A percentile compares a stretch with the other conserved stretches of the same genome.
phyloP scores from a whole-genome alignment of 371 early-diverging fungal genomes.

The Nematocida sp. region DNA sequence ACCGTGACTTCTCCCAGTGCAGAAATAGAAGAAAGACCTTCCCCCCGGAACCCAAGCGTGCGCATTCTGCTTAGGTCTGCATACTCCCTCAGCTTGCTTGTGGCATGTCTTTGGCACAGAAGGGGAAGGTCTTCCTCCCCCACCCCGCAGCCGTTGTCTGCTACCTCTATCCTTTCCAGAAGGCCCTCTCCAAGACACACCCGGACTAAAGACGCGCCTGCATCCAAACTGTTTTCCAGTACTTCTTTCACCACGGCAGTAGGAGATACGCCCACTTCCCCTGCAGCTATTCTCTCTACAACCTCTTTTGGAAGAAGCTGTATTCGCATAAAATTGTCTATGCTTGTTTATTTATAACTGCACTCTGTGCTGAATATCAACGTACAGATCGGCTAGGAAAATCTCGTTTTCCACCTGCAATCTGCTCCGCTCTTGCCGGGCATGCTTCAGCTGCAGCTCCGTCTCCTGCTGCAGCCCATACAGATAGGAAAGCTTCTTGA shows the following conservation, averaged over 20 bases:
- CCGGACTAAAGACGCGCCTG: constrained; percentile 74
- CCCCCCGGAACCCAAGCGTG: constrained; percentile 96
- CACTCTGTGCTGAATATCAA: neutral
- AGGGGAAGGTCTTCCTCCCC: constrained; percentile 69
- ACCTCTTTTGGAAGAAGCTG: constrained; percentile 56
- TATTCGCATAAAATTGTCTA: constrained; percentile 46
- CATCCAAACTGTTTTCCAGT: constrained; percentile 90
- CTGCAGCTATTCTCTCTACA: constrained; percentile 63
- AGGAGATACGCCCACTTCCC: constrained; percentile 66
- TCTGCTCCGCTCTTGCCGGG: constrained; percentile 31
- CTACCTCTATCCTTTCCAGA: constrained; percentile 77
- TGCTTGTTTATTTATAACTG: neutral
- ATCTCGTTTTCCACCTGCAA: constrained; percentile 43
- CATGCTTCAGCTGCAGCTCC: neutral
- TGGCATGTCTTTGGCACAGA: constrained; percentile 84
- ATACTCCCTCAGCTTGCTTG: constrained; percentile 76
- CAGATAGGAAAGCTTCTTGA: constrained; percentile 47
- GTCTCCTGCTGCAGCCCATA: constrained; percentile 20
- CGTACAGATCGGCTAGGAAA: constrained; percentile 12
- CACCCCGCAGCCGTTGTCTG: constrained; percentile 93
- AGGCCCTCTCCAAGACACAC: constrained; percentile 77
- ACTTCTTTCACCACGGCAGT: constrained; percentile 88
- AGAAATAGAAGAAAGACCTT: constrained; percentile 89
- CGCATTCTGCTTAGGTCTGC: constrained; percentile 76
- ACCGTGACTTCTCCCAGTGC: constrained; percentile 81